Conservation (phyloP, 2,329 filamentous ascomycete genomes). For the Coniochaeta sp. region DNA sequence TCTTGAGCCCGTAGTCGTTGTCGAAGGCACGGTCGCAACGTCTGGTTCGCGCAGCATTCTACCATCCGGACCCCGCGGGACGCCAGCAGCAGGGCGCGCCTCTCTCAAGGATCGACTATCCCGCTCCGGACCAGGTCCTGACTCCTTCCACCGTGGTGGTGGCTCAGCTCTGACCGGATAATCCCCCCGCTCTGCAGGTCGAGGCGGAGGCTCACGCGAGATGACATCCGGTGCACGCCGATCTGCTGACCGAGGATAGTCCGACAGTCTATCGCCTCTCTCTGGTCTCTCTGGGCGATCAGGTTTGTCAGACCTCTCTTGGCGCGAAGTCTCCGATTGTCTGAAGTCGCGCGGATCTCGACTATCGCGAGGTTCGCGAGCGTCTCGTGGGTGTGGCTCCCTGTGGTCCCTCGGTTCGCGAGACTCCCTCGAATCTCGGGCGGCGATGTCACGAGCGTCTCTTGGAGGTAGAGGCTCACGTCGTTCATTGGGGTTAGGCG, state of each 20-base stretch:
- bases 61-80: constrained; percentile 12
- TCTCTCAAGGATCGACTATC: constrained; percentile 29
- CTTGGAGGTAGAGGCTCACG: constrained; percentile 11
- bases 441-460: constrained; percentile 24
- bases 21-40: constrained; percentile 16
- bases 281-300: neutral
- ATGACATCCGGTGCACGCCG: constrained; percentile 31
- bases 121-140: constrained; percentile 12
- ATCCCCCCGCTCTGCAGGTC: constrained; percentile 32
- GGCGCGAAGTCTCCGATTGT: constrained; percentile 31
- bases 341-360: constrained; percentile 24
- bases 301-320: constrained; percentile 18
- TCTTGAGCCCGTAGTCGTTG: constrained; percentile 20
- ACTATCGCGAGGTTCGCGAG: constrained; percentile 24
- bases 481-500: constrained; percentile 13
- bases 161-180: constrained; percentile 20
- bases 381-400: constrained; percentile 27
- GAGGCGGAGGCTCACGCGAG: constrained; percentile 24
- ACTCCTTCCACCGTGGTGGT: constrained; percentile 28
- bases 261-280: neutral
- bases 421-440: constrained; percentile 18
- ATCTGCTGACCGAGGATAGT: constrained; percentile 19
- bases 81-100: constrained; percentile 16
- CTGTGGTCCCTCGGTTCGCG: constrained; percentile 22
- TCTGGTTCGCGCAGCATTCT: constrained; percentile 15